Base-by-base conservation (phyloP, 2,329 filamentous ascomycete genomes). In the Talaromyces atroroseus region DNA sequence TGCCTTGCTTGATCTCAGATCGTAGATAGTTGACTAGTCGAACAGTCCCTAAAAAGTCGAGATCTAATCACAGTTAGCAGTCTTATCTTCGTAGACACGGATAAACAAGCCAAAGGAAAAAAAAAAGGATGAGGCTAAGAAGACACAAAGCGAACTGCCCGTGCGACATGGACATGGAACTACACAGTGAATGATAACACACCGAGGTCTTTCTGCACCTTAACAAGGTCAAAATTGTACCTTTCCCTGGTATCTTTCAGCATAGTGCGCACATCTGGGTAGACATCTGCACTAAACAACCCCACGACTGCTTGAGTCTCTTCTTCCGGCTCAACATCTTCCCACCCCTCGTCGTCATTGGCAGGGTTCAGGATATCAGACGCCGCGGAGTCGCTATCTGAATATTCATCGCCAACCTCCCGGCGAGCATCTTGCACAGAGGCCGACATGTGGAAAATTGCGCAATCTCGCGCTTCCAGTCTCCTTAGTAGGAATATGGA, bases 41-140 rank as follows among this genome's bases (percentile, higher is more conserved):
- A 64, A 92, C 83, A 58, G 80, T 82, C 26, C 84, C 87, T 58
- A 90, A 80, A 63, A 91, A 90, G 65, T 92, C 88, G 46, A 91
- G 77, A 21, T 75, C 79, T 67, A 83, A 70, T 18, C 20, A 14
- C 24, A 36, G 49, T 58, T 50, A 58, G 57, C 42, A 74, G 57
- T 32, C 23, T 32, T 20, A 36, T 26, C 29, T 52, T 36, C 7
- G 26, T 34, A 3, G 18, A 16, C n/a, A 16, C 20, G 16, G 10
- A 16, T 12, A 8, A 7, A 45, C 12, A 5, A 6, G 45, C 6
- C 23, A 46, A 52, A 29, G 50, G 50, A 45, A 51, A 44, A 60
- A 2, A 29, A 29, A 29, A 29, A 29, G 4, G 26, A 52, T 26
- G 48, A 53, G 55, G 23, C 54, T 59, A 49, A 48, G 18, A 54